phyloP scores from a whole-genome alignment of 768 basidiomycete genomes.

The Gautieria morchelliformis region DNA sequence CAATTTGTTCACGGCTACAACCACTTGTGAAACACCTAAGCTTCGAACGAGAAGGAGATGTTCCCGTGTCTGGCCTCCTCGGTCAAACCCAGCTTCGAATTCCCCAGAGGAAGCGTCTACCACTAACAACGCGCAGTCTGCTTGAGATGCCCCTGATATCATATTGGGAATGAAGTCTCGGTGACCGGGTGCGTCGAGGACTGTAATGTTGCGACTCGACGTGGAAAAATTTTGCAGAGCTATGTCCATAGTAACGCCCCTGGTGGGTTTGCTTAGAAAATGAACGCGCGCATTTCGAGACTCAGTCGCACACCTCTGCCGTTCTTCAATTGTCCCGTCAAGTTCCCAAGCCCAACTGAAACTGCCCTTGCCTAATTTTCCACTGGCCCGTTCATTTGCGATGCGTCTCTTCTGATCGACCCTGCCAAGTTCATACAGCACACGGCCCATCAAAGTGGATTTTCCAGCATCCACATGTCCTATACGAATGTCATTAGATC shows the following conservation, averaged over 20 bases:
- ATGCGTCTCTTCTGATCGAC: conserved; percentile 77
- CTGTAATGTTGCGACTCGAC: conserved; percentile 66
- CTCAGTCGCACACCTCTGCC: conserved; percentile 59
- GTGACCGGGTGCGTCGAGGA: conserved; percentile 97
- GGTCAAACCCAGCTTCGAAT: conserved; percentile 92
- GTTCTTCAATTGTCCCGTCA: conserved; percentile 86
- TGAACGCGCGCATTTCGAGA: neutral
- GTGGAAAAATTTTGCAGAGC: conserved; percentile 75
- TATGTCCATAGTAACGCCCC: conserved; percentile 98
- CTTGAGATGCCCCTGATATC: conserved; percentile 98
- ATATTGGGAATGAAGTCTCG: conserved; percentile 98
- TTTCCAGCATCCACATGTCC: conserved; percentile 99
- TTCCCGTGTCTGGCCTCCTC: conserved; percentile 92
- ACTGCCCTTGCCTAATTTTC: conserved; percentile 84
- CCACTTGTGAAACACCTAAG: conserved; percentile 82
- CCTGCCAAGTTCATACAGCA: conserved; percentile 86
- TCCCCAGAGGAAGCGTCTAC: conserved; percentile 86
- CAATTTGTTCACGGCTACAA: conserved; percentile 92
- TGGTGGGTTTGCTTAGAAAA: conserved; percentile 22
- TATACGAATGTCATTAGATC: conserved; percentile 20
- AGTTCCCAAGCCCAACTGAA: conserved; percentile 99
- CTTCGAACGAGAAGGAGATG: conserved; percentile 87
- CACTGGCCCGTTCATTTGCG: conserved; percentile 84
- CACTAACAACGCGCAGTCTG: conserved; percentile 89
- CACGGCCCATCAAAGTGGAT: conserved; percentile 91